Evolutionary conservation across 2,329 filamentous ascomycete genomes (phyloP), one percentile per base, ranked within the genome.

Genomic region (Sporothrix protearum): DNA sequence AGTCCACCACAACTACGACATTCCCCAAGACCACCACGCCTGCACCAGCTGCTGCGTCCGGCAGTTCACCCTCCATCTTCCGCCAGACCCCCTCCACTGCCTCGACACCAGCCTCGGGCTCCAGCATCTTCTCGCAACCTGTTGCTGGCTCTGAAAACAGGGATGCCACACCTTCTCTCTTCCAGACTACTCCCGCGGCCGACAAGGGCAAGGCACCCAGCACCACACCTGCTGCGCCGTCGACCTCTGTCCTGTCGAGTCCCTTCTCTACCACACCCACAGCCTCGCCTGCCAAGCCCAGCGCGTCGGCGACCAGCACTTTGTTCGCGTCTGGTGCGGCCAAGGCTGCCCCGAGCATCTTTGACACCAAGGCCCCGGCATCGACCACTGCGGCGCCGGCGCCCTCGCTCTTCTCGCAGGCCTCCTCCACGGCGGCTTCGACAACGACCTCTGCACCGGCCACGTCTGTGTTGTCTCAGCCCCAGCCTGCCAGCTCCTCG

Each of bases 51-150:
- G 16, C 68, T 53, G 9, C 68, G 12, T 14, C 55, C 16, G 19
- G 55, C 0, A 19, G 47, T 1, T n/a, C 39, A 7, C 25, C 69
- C 14, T 49, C 63, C 8, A 42, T 42, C 59, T 42, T 63, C 47
- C 55, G 22, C 33, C 47, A 25, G 3, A 19, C 57, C 8, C 1
- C 51, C 39, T 25, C 64, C 0, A 33, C 63, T 36, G 25, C 63
- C 9, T 33, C 30, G 1, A 10, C 69, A 28, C 25, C 69, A 2
- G 14, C 55, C 6, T 10, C 47, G n/a, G 49, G 61, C 14, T 42
- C 61, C 12, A 71, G 63, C 42, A 28, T 71, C 28, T 71, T 71
- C 42, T n/a, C 42, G 3, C 63, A 33, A 14, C 25, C 14, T 2
- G 16, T 1, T 49, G 5, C 42, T 16, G 16, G 45, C 2, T 10